Percentiles rank a stretch among this genome's conserved stretches.
Conservation (phyloP, 768 basidiomycete species). For the Xerocomus brunneocitrinus region DNA sequence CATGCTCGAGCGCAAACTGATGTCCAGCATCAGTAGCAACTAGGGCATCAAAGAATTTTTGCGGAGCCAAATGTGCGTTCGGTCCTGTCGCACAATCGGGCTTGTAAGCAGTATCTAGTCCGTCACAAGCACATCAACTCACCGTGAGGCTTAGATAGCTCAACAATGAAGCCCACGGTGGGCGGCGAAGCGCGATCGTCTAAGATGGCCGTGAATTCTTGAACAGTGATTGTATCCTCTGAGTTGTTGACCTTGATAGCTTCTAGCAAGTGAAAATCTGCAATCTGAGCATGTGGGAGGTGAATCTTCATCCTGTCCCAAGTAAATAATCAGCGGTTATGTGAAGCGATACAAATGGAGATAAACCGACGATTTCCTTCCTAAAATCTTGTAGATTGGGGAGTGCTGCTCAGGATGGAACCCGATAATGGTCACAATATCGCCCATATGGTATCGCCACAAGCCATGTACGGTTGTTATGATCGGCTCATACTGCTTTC, state of each 20-base stretch:
- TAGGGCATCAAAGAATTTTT: neutral
- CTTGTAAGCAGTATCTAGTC: no score
- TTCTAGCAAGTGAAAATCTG: conserved; percentile 8
- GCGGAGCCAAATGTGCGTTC: neutral
- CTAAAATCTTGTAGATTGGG: no score
- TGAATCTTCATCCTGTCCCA: conserved; percentile 9
- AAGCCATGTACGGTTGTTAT: no score
- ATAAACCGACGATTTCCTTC: no score
- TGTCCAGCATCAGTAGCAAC: neutral
- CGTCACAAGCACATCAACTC: no score
- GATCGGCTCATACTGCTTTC: no score
- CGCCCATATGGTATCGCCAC: no score
- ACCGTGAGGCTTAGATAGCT: neutral
- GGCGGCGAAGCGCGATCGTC: conserved; percentile 7
- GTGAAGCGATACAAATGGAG: no score
- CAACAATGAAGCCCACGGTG: conserved; percentile 14
- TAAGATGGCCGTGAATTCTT: conserved; percentile 12
- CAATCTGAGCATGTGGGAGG: conserved; percentile 1
- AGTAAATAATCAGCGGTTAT: neutral
- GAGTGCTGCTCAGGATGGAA: no score
- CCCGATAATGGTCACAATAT: no score
- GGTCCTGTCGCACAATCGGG: conserved; percentile 1
- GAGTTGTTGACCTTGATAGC: neutral
- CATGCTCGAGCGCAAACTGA: neutral
- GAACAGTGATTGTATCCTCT: conserved; percentile 4